A percentile compares a stretch with the other conserved stretches of the same genome.
Conservation (phyloP, 2,329 filamentous ascomycete genomes). For the Cercospora sesami region DNA sequence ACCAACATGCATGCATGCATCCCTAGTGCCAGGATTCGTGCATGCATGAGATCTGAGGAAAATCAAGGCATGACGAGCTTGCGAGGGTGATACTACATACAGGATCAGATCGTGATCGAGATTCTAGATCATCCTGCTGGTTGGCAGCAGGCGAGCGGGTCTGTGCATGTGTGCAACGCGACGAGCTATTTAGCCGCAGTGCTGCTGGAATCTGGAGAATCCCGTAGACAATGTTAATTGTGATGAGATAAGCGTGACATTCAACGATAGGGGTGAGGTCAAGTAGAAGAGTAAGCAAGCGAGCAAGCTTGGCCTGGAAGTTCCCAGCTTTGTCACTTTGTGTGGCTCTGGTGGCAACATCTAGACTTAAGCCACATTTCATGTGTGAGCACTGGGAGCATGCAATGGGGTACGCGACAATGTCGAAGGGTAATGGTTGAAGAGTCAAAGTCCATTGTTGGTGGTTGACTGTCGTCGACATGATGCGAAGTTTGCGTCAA, state of each 20-base stretch:
- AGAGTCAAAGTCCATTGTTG: too few species aligned
- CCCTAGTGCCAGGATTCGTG: background rate
- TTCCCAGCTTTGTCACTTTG: background rate
- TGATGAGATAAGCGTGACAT: background rate
- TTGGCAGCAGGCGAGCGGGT: background rate
- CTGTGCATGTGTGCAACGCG: background rate
- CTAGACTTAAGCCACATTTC: background rate
- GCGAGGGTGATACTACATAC: background rate
- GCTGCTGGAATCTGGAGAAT: background rate
- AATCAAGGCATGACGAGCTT: too few species aligned
- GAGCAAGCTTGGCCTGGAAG: background rate
- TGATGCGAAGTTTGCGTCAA: background rate
- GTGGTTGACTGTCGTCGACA: background rate
- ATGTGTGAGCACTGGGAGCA: too few species aligned
- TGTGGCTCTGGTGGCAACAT: background rate
- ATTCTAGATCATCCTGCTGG: background rate
- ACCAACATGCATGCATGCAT: background rate
- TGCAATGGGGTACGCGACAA: too few species aligned
- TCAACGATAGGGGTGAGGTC: background rate
- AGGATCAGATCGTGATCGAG: background rate
- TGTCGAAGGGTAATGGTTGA: too few species aligned
- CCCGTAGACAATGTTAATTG: background rate
- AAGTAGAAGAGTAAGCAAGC: background rate
- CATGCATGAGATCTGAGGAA: too few species aligned
- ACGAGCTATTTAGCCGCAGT: background rate